phyloP scores from a whole-genome alignment of 805 yeast genomes.

The Isabelozyma rhagii region DNA sequence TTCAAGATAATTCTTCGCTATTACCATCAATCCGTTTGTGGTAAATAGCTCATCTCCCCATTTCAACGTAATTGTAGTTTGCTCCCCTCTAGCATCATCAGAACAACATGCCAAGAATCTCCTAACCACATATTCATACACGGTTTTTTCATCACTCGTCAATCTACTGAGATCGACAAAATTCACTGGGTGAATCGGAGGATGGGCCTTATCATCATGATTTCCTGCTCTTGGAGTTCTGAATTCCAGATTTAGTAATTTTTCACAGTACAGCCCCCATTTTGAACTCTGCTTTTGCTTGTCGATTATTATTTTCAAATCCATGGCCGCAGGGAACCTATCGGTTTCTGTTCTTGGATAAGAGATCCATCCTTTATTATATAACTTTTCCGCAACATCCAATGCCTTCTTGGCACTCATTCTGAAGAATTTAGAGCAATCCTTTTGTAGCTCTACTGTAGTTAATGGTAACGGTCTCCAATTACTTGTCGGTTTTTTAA shows the following conservation, averaged over 20 bases:
- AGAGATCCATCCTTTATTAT: constrained; percentile 81
- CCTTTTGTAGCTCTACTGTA: constrained; percentile 88
- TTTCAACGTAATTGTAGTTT: constrained; percentile 55
- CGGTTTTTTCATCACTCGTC: constrained; percentile 52
- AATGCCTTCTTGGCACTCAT: constrained; percentile 79
- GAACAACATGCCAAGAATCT: constrained; percentile 92
- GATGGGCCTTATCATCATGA: constrained; percentile 94
- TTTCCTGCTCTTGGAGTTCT: constrained; percentile 74
- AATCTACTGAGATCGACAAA: constrained; percentile 32
- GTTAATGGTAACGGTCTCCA: constrained; percentile 89
- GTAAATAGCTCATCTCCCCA: constrained; percentile 81
- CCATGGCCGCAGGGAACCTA: constrained; percentile 73
- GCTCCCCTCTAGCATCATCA: constrained; percentile 78
- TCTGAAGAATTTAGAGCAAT: constrained; percentile 71
- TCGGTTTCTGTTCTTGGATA: constrained; percentile 99
- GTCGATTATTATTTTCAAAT: constrained; percentile 57
- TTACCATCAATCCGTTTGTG: constrained; percentile 71
- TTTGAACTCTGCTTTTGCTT: constrained; percentile 51
- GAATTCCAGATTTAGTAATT: constrained; percentile 37
- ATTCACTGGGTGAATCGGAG: constrained; percentile 90
- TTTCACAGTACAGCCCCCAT: constrained; percentile 74
- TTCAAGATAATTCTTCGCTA: constrained; percentile 74
- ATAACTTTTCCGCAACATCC: constrained; percentile 75
- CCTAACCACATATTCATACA: constrained; percentile 83
- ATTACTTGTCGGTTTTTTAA: constrained; percentile 64